Evolutionary conservation across 2,329 filamentous ascomycete species (phyloP), one percentile per base, ranked within the genome.

Genomic region (Cladophialophora yegresii): DNA sequence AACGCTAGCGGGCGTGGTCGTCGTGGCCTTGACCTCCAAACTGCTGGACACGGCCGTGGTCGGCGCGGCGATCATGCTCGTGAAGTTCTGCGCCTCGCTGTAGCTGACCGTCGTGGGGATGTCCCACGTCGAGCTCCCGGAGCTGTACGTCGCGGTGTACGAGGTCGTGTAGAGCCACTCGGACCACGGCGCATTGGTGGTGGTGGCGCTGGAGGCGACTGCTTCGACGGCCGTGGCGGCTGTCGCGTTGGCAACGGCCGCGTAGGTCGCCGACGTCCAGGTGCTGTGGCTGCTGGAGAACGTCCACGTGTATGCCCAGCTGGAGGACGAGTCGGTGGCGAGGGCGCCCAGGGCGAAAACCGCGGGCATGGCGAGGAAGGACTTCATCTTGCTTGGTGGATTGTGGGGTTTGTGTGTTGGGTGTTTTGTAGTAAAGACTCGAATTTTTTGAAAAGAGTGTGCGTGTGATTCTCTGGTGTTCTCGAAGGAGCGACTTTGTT

Each of bases 11-110:
- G 45, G 28, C n/a, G 49, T 23, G 26, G 59, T 13, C 51, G 57
- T 59, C 30, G 45, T 54, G 22, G 45, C 22, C 16, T 16, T 54
- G 26, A 20, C n/a, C 13, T 47, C 54, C n/a, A 16, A 30, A 16
- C 10, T 54, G 51, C 9, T 43, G 16, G 57, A 36, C 22, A 54
- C 43, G 26, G 45, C 26, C 8, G 54, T 56, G 7, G 57, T 32
- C 1, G 61, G n/a, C 4, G 66, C 66, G n/a, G 66, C 54, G 54
- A 64, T 61, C 63, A 62, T 62, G 66, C 66, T 68, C 32, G 66
- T 68, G 20, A 30, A 64, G 56, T 33, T 58, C 23, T 49, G 28
- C 1, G 51, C 66, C 57, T 64, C 58, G 40, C 53, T 59, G 58
- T 66, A 68, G 50, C 57, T 58, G 49, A 68, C 55, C 9, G 33